Conservation (phyloP, 345 rosid genomes). For the Salix arbutifolia region DNA sequence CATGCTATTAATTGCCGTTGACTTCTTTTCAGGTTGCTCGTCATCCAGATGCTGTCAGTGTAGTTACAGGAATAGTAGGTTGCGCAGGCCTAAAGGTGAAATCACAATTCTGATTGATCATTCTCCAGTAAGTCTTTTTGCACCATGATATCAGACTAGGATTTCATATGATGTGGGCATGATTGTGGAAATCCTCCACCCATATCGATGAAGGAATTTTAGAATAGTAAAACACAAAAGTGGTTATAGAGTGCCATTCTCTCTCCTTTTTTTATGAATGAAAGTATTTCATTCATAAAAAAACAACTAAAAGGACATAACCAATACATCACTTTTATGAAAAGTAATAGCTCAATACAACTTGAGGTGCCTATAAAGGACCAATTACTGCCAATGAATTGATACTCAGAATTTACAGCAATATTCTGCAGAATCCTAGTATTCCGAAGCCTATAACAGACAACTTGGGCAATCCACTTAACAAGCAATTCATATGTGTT, state of each 20-base stretch:
- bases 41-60: constrained; percentile 84
- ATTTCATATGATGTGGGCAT: background rate
- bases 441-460: no score
- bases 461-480: no score
- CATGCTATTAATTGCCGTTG: constrained; percentile 10
- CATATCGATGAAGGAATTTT: background rate
- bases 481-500: no score
- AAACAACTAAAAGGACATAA: no score
- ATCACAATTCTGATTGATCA: background rate
- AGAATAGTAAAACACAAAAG: background rate
- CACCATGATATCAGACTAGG: background rate
- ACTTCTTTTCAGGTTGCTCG: constrained; percentile 70
- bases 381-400: no score
- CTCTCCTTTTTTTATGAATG: background rate
- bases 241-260: background rate
- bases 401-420: no score
- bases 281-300: background rate
- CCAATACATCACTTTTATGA: no score
- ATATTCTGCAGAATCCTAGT: no score
- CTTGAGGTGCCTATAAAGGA: no score
- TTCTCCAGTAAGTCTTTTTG: background rate
- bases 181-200: background rate
- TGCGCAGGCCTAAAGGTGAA: constrained; percentile 92
- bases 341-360: no score
- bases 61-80: constrained; percentile 94